Conservation (phyloP, 805 yeast genomes). For the Yarrowia sp. region DNA sequence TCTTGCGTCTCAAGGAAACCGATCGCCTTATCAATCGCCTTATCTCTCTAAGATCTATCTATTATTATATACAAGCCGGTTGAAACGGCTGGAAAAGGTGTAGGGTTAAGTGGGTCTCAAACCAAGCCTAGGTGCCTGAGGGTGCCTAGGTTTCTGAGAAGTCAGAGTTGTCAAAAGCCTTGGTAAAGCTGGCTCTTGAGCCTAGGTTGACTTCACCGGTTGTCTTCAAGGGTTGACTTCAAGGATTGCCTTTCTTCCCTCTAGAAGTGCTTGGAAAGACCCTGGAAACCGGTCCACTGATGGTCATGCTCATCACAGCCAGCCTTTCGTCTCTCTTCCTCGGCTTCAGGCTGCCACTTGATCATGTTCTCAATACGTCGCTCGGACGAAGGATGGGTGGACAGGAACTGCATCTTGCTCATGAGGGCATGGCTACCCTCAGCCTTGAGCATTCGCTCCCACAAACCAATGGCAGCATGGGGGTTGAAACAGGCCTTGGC, state of each 20-base stretch:
- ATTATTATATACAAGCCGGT: slow-evolving; percentile 8
- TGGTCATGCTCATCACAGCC: slow-evolving; percentile 50
- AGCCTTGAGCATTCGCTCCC: slow-evolving; percentile 78
- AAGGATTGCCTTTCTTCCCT: too few species aligned
- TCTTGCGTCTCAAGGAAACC: too few species aligned
- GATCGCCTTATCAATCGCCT: too few species aligned
- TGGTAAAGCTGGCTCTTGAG: too few species aligned
- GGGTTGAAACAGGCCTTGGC: slow-evolving; percentile 88
- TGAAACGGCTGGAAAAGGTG: too few species aligned
- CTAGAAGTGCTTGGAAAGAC: background rate
- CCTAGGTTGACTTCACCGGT: too few species aligned
- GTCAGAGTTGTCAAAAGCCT: too few species aligned
- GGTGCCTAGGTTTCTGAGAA: too few species aligned
- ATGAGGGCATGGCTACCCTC: slow-evolving; percentile 51
- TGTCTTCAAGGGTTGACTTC: too few species aligned
- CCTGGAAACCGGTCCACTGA: slow-evolving; percentile 1
- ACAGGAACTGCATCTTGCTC: slow-evolving; percentile 60
- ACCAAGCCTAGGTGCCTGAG: too few species aligned
- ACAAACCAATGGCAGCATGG: slow-evolving; percentile 70
- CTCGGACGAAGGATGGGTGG: slow-evolving; percentile 89
- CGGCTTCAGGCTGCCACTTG: slow-evolving; percentile 63
- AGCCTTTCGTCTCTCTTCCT: slow-evolving; percentile 52
- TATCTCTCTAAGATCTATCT: slow-evolving; percentile 3
- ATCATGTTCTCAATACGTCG: slow-evolving; percentile 72
- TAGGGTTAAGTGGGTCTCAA: too few species aligned